Conservation (phyloP, 208 protist species). For the Novymonas esmeraldas region DNA sequence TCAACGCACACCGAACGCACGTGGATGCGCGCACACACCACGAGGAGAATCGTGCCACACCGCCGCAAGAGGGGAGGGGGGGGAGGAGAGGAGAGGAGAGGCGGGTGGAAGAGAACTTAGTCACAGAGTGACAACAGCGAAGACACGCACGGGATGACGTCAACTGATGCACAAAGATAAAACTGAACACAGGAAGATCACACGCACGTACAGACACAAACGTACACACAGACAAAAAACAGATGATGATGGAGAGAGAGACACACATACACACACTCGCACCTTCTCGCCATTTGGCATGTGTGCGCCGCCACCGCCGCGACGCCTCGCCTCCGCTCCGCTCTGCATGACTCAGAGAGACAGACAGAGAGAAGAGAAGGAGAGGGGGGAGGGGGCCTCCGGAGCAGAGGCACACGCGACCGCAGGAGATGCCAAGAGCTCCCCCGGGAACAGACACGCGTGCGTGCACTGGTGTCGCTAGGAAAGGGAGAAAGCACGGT, state of each 20-base stretch:
- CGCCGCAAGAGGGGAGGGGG: too few relatives aligned
- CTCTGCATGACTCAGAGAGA: too few relatives aligned
- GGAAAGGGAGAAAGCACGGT: not conserved
- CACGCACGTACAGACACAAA: not conserved
- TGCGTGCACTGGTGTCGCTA: too few relatives aligned
- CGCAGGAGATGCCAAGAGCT: too few relatives aligned
- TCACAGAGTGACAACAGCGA: not conserved
- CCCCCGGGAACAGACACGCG: too few relatives aligned
- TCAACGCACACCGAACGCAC: not conserved
- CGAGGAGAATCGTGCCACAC: not conserved
- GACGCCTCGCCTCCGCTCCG: too few relatives aligned
- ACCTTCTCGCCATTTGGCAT: too few relatives aligned
- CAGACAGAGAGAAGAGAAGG: not conserved
- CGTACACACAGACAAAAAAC: too few relatives aligned
- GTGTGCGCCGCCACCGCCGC: too few relatives aligned
- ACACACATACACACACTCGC: too few relatives aligned
- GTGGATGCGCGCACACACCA: not conserved
- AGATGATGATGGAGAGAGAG: too few relatives aligned
- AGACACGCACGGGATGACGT: too few relatives aligned
- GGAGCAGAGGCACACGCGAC: not conserved
- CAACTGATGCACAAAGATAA: constrained; percentile 8
- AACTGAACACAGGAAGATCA: not conserved
- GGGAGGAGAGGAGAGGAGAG: not conserved
- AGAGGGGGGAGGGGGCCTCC: not conserved
- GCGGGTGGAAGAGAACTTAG: not conserved